These are phyloP conservation scores for Epichloe amarillans DNA, from an alignment of 2,329 filamentous ascomycete species.

Conservation along the genomic window DNA sequence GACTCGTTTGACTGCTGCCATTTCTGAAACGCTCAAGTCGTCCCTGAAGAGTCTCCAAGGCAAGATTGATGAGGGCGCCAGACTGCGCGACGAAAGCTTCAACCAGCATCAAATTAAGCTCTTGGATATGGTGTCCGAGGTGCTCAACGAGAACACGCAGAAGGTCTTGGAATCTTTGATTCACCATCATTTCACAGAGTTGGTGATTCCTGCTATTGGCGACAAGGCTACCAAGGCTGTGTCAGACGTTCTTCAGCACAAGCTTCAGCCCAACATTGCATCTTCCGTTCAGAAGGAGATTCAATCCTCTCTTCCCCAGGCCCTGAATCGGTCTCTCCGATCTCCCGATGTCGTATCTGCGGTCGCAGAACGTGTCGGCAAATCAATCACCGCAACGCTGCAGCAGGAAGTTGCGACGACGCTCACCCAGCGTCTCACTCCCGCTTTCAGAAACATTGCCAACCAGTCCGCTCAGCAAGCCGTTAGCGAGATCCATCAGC, in stretches of 20 bases:
- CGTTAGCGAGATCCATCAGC: slow-evolving; percentile 53
- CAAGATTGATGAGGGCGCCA: slow-evolving; percentile 52
- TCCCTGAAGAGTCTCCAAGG: slow-evolving; percentile 48
- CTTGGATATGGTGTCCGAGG: slow-evolving; percentile 44
- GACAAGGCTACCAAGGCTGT: slow-evolving; percentile 55
- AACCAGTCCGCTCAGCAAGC: slow-evolving; percentile 54
- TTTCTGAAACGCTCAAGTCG: slow-evolving; percentile 39
- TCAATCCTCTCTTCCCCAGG: slow-evolving; percentile 54
- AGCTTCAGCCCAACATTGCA: slow-evolving; percentile 53
- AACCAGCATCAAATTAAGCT: slow-evolving; percentile 39
- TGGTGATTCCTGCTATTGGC: slow-evolving; percentile 62
- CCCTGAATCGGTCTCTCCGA: slow-evolving; percentile 41
- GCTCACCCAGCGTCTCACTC: slow-evolving; percentile 50
- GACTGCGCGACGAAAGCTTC: slow-evolving; percentile 36
- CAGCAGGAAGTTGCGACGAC: slow-evolving; percentile 54
- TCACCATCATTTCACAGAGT: slow-evolving; percentile 57
- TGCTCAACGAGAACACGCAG: slow-evolving; percentile 50
- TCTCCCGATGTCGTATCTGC: slow-evolving; percentile 59
- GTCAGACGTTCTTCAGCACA: slow-evolving; percentile 55
- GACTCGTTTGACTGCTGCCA: slow-evolving; percentile 32
- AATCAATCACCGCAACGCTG: slow-evolving; percentile 51
- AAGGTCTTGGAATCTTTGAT: slow-evolving; percentile 68
- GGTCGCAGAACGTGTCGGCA: slow-evolving; percentile 55
- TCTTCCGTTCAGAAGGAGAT: slow-evolving; percentile 59
- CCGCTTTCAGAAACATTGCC: slow-evolving; percentile 51